Conservation (phyloP, 208 protist species). For the Spongospora subterranea region DNA sequence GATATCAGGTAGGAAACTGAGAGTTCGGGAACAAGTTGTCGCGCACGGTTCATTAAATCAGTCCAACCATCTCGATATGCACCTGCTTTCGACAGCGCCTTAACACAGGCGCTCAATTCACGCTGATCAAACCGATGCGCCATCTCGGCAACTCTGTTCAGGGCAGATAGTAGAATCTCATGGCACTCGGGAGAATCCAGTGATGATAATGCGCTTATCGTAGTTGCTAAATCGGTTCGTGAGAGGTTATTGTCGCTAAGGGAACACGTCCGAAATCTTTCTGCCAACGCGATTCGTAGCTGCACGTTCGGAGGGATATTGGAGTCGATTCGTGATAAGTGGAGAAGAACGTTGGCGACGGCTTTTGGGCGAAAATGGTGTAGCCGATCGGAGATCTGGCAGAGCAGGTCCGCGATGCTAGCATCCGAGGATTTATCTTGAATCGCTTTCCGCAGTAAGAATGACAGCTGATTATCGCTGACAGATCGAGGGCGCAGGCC, state of each 20-base stretch:
- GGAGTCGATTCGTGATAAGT: neutral
- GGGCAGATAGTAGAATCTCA: neutral
- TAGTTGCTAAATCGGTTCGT: neutral
- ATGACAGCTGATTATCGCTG: conserved; percentile 8
- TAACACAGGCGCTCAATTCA: too few relatives aligned
- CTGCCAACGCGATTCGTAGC: neutral
- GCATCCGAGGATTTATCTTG: neutral
- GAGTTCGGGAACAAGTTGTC: too few relatives aligned
- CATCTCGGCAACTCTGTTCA: neutral
- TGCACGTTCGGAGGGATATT: neutral
- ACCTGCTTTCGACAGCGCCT: too few relatives aligned
- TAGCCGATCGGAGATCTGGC: neutral
- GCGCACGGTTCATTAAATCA: too few relatives aligned
- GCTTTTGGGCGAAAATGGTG: neutral
- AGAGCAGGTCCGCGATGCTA: neutral
- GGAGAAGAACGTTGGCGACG: neutral
- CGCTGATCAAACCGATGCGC: too few relatives aligned
- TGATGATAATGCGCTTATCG: neutral
- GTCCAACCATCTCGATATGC: too few relatives aligned
- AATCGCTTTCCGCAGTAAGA: neutral
- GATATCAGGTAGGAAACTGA: too few relatives aligned
- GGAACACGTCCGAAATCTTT: neutral
- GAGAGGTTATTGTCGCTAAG: neutral
- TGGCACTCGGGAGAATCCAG: neutral
- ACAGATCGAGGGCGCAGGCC: too few relatives aligned